Evolutionary conservation across 1,139 yeast species (phyloP).

Genomic region (Geotrichum histeridarum): DNA sequence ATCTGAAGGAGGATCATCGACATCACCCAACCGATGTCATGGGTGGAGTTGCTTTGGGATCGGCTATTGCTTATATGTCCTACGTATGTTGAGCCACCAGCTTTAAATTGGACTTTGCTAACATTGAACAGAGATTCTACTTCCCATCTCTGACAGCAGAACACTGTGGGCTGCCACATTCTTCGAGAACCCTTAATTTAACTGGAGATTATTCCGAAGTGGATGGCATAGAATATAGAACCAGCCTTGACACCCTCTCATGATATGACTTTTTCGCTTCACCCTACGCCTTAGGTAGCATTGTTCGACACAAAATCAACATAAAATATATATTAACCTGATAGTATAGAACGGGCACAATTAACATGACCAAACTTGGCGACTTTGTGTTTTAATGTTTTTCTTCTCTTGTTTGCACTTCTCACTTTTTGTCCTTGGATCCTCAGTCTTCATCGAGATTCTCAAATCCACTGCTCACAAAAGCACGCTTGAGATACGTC

Average conservation of each 20-base stretch:
- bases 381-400: not conserved
- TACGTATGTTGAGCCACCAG: constrained; percentile 33
- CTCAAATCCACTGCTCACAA: constrained; percentile 52
- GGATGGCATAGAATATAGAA: too few species aligned
- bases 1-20: constrained; percentile 57
- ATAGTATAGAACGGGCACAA: too few species aligned
- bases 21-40: constrained; percentile 69
- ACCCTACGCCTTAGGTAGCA: too few species aligned
- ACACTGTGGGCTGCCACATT: constrained; percentile 11
- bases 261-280: too few species aligned
- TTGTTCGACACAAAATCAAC: too few species aligned
- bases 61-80: constrained; percentile 44
- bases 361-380: too few species aligned
- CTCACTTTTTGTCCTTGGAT: not conserved
- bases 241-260: too few species aligned
- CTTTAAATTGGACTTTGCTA: not conserved
- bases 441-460: constrained; percentile 4
- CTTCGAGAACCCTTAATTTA: not conserved
- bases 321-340: too few species aligned
- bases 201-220: too few species aligned
- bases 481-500: constrained; percentile 47
- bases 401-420: not conserved
- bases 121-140: constrained; percentile 13
- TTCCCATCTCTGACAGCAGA: constrained; percentile 17
- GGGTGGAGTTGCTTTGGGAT: constrained; percentile 53